These are phyloP conservation scores for Penicillium sp. DNA, from an alignment of 2,329 filamentous ascomycete species.

Conservation along the genomic window DNA sequence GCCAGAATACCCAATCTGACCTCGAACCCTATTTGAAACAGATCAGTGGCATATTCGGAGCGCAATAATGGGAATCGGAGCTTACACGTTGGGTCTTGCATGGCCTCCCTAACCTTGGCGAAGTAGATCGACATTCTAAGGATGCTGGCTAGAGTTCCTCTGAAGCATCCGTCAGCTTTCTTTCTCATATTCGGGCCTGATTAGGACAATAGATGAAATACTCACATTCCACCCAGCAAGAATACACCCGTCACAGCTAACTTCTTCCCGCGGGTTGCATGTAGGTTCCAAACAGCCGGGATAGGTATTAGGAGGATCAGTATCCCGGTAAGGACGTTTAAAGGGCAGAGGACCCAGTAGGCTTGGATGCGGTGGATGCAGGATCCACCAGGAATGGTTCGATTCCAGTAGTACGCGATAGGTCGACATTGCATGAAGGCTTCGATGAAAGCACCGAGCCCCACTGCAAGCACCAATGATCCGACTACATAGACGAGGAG, in stretches of 20 bases:
- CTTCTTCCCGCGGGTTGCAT: conserved; percentile 9
- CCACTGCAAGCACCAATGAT: background rate
- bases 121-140: conserved; percentile 15
- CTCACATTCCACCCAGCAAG: conserved; percentile 21
- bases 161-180: background rate
- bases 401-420: background rate
- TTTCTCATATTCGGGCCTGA: background rate
- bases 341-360: background rate
- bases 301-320: conserved; percentile 15
- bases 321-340: background rate
- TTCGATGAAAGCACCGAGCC: background rate
- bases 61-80: background rate
- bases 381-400: background rate
- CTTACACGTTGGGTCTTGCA: conserved; percentile 18
- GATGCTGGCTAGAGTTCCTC: conserved; percentile 18
- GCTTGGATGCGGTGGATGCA: background rate
- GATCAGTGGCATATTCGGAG: background rate
- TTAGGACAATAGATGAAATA: background rate
- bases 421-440: background rate
- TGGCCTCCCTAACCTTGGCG: background rate
- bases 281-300: conserved; percentile 16
- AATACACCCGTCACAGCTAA: conserved; percentile 19
- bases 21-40: conserved; percentile 8
- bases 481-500: conserved; percentile 1
- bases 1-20: conserved; percentile 13